A percentile compares a stretch with the other conserved stretches of the same genome.
phyloP scores from a whole-genome alignment of 345 rosid species.

The Boechera retrofracta region DNA sequence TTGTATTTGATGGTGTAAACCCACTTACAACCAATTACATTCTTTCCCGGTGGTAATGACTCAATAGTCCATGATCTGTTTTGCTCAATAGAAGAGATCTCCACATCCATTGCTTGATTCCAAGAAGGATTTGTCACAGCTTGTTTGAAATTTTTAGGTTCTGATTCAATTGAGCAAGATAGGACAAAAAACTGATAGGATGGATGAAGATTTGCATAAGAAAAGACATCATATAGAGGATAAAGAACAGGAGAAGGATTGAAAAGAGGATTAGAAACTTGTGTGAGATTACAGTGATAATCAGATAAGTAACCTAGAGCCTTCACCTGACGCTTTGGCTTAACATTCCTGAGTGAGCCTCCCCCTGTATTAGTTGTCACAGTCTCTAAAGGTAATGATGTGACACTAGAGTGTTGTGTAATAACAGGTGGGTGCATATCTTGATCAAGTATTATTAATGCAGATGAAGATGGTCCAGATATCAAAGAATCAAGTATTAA shows the following conservation, averaged over 20 bases:
- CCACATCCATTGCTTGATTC: neutral
- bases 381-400: neutral
- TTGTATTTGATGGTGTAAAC: neutral
- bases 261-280: no score
- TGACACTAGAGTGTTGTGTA: neutral
- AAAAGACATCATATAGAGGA: fast-evolving
- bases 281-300: neutral
- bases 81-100: neutral
- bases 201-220: fast-evolving
- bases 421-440: no score
- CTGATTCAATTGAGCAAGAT: neutral
- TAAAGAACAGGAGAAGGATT: neutral
- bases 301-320: neutral
- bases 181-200: neutral
- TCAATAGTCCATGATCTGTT: neutral
- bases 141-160: neutral
- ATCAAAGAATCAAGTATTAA: no score
- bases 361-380: fast-evolving
- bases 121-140: neutral
- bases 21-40: neutral
- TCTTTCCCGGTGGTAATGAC: neutral
- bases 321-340: neutral
- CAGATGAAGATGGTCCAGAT: no score
- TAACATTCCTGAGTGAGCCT: fast-evolving
- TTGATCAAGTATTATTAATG: no score